Evolutionary conservation across 2,329 filamentous ascomycete species (phyloP), one percentile per base, ranked within the genome.

Genomic region (Fusarium mundagurra): DNA sequence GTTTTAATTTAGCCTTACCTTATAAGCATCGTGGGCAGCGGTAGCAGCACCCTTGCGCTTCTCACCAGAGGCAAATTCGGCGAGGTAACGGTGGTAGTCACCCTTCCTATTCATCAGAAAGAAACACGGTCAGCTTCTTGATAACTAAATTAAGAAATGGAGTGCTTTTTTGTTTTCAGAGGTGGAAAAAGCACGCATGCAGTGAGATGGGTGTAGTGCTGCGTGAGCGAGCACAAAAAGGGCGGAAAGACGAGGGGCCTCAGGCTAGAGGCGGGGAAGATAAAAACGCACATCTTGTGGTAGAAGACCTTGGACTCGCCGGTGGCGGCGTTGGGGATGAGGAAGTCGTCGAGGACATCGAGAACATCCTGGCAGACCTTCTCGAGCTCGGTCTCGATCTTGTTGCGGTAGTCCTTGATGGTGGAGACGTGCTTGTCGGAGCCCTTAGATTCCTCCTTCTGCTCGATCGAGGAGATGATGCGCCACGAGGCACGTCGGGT

Each of bases 241-340:
- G 47, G 61, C 44, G 58, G 66, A 64, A 39, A 66, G 61, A 64
- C 71, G 73, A 75, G 62, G 63, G 74, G 72, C 53, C 61, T 66
- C 67, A 69, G 66, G 69, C 64, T 36, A 72, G 61, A 64, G 73
- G 67, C 64, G 55, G 62, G 65, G 70, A 72, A 66, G 58, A 51
- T 73, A 72, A 76, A 69, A 76, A 89, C 94, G 80, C 88, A 98
- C 96, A 98, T 98, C 92, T 98, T 98, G 93, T 98, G 95, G 90
- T 98, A 98, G 87, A 98, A 98, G 84, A 98, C 96, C 92, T 98
- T 98, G 85, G 95, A 98, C 90, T 98, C 96, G 88, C 96, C 96
- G 78, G 94, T 93, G 87, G 96, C 93, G 83, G 96, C 96, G 87
- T 96, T 96, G 86, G 95, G 95, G 83, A 98, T 98, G 82, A 98